Percentiles rank a stretch among this genome's conserved stretches.
Evolutionary conservation across 75 land plant species (phyloP).

Genomic region (Pinus albicaulis): DNA sequence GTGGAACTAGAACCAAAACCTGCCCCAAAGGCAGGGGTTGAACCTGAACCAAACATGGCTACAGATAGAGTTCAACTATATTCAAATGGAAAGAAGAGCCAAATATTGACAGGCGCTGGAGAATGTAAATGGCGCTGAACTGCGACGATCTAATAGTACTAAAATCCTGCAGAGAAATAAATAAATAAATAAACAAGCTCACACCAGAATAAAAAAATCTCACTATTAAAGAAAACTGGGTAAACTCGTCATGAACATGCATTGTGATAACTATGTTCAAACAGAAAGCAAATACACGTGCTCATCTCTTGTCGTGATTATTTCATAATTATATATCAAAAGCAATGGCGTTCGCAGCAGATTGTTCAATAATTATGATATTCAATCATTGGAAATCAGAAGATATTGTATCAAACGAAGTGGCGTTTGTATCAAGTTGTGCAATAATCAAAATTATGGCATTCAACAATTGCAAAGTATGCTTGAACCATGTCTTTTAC

Average conservation of each 20-base stretch:
- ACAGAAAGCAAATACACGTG: no score
- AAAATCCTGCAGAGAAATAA: background rate
- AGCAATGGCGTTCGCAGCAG: no score
- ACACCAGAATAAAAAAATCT: background rate
- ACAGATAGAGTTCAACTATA: constrained; percentile 2
- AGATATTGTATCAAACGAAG: no score
- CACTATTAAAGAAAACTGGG: background rate
- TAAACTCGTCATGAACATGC: background rate
- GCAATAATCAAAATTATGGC: no score
- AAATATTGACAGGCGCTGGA: background rate
- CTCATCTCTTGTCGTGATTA: no score
- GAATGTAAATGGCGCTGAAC: background rate
- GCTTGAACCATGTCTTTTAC: no score
- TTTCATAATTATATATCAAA: no score
- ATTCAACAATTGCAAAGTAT: no score
- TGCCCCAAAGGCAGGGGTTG: constrained; percentile 36
- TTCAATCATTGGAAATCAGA: no score
- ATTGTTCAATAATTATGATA: no score
- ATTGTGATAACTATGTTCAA: background rate
- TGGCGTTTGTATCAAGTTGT: no score
- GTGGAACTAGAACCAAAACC: constrained; percentile 9
- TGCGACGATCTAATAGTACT: background rate
- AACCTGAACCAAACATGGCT: constrained; percentile 22
- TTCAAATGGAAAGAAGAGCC: background rate
- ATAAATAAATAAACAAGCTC: background rate